Conservation (phyloP, 2,329 filamentous ascomycete genomes). For the Talaromyces piceae region DNA sequence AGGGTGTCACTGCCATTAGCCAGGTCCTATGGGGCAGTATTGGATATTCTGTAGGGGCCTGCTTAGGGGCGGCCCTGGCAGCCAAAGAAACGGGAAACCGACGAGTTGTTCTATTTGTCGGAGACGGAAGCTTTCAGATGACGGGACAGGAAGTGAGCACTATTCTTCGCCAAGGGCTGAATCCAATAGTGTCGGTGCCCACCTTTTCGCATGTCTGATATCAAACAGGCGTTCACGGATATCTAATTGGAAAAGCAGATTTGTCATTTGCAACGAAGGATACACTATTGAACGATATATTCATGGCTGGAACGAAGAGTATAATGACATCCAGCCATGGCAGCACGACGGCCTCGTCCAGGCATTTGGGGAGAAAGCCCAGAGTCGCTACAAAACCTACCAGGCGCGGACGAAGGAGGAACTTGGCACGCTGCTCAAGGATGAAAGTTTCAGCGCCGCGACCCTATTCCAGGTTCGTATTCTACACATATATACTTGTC, state of each 20-base stretch:
- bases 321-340: conserved; percentile 74
- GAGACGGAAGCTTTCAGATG: conserved; percentile 59
- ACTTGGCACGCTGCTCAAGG: neutral
- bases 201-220: too few relatives aligned
- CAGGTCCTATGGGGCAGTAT: conserved; percentile 54
- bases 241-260: conserved; percentile 26
- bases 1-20: conserved; percentile 41
- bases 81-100: conserved; percentile 25
- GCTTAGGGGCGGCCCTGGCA: conserved; percentile 51
- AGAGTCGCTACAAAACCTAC: neutral
- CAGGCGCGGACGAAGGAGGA: neutral
- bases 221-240: neutral
- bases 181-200: conserved; percentile 59
- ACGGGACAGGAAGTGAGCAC: conserved; percentile 60
- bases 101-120: conserved; percentile 53
- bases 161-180: conserved; percentile 56
- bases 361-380: neutral
- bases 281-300: conserved; percentile 82
- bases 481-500: neutral
- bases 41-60: conserved; percentile 53
- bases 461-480: neutral
- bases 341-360: neutral
- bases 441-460: neutral
- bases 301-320: conserved; percentile 66
- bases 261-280: conserved; percentile 75